phyloP scores from a whole-genome alignment of 768 basidiomycete genomes.

The Hericium erinaceus region DNA sequence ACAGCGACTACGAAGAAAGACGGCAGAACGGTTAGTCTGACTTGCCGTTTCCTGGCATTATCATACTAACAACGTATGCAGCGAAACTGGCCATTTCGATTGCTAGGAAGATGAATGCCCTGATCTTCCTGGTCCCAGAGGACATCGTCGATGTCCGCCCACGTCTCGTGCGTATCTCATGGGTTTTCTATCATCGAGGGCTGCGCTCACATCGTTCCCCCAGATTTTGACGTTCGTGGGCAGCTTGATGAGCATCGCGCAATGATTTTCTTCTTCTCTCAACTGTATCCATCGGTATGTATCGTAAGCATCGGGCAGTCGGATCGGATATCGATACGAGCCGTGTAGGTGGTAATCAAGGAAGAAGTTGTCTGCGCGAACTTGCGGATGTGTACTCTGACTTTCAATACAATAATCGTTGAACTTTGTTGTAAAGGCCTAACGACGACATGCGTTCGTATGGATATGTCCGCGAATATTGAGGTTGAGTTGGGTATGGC shows the following conservation, averaged over 20 bases:
- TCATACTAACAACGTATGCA: slow-evolving; percentile 22
- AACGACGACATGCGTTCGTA: too few relatives aligned
- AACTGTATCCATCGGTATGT: background rate
- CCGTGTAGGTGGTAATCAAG: too few relatives aligned
- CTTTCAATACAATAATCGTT: too few relatives aligned
- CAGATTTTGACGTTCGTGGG: slow-evolving; percentile 95
- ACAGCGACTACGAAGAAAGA: slow-evolving; percentile 76
- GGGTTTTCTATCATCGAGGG: background rate
- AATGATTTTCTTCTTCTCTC: slow-evolving; percentile 15
- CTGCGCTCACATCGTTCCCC: background rate
- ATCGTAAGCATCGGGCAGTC: too few relatives aligned
- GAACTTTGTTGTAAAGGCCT: too few relatives aligned
- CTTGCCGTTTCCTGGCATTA: background rate
- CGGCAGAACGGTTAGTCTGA: slow-evolving; percentile 73
- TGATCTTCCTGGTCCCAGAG: slow-evolving; percentile 96
- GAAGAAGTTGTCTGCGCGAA: too few relatives aligned
- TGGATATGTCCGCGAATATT: too few relatives aligned
- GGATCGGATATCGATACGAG: too few relatives aligned
- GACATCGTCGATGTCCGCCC: slow-evolving; percentile 94
- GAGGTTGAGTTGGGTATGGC: too few relatives aligned
- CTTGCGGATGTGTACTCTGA: too few relatives aligned
- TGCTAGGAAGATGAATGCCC: slow-evolving; percentile 92
- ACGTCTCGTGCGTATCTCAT: slow-evolving; percentile 47
- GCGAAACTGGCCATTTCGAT: slow-evolving; percentile 98
- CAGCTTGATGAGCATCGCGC: slow-evolving; percentile 74